Conservation (phyloP, 2,329 filamentous ascomycete genomes). For the Gliomastix tumulicola region DNA sequence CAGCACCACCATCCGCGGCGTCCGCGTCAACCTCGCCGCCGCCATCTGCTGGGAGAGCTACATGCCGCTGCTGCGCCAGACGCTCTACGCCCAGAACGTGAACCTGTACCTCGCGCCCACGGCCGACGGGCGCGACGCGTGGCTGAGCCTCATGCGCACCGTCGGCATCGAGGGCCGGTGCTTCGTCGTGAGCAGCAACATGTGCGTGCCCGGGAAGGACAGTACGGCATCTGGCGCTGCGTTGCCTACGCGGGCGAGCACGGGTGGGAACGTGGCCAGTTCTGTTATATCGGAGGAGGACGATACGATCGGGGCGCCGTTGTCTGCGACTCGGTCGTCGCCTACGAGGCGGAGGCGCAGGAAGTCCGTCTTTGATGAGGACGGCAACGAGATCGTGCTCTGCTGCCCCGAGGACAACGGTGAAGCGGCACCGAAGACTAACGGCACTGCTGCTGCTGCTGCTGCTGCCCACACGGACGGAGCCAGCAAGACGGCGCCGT, state of each 20-base stretch:
- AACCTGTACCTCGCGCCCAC: constrained; percentile 90
- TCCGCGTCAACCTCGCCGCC: constrained; percentile 71
- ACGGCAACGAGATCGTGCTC: constrained; percentile 49
- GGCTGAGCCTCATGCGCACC: constrained; percentile 77
- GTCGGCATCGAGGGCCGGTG: constrained; percentile 75
- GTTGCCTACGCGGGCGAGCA: background rate
- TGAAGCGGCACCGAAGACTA: background rate
- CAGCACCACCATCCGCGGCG: constrained; percentile 70
- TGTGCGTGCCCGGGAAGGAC: constrained; percentile 52
- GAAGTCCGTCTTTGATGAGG: constrained; percentile 41
- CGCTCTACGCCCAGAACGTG: constrained; percentile 82
- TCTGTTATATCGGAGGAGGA: background rate
- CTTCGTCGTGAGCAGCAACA: constrained; percentile 81
- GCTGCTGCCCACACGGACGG: constrained; percentile 14
- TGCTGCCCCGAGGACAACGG: constrained; percentile 17
- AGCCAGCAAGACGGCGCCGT: too few relatives aligned
- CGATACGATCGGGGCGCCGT: constrained; percentile 7
- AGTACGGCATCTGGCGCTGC: background rate
- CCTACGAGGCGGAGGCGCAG: constrained; percentile 17
- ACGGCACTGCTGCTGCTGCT: constrained; percentile 1
- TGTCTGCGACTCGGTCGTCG: too few relatives aligned
- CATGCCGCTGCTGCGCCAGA: constrained; percentile 82
- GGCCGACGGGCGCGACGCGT: constrained; percentile 76
- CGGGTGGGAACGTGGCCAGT: background rate
- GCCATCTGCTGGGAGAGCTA: constrained; percentile 98